Evolutionary conservation across 352 stramenopile species (phyloP), one percentile per base, ranked within the genome.

Genomic region (Phytophthora litchii): DNA sequence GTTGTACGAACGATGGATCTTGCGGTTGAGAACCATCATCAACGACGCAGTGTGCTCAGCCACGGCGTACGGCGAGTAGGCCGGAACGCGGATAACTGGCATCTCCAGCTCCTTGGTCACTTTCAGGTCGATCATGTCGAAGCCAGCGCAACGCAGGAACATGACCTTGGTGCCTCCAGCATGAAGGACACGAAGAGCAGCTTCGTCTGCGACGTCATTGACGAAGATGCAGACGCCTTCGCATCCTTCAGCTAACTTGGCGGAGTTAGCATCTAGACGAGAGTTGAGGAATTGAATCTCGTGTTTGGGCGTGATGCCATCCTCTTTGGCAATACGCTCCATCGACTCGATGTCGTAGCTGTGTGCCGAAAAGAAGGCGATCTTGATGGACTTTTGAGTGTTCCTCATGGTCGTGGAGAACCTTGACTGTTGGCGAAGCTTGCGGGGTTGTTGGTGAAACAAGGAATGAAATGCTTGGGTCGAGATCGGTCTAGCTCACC

Each of bases 141-240:
- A 94, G 43, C 87, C 87, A 2, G 85, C 83, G 45, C 87, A 94
- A 35, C 87, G 82, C 45, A 96, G 69, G 42, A 93, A 88, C 4
- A 96, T 62, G 34, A 82, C 80, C 34, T 74, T 72, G 8, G 85
- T 88, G 21, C 80, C 77, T 23, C 65, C 59, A 0, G 70, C 57
- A 34, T 80, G 45, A 17, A 93, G 59, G 3, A 41, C 73, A 49
- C 82, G 76, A 6, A 95, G 70, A 20, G 76, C 68, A 3, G 63
- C 69, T 14, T 67, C 78, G 52, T 94, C 72, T 3, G 86, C 85
- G 5, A 74, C 76, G 62, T 96, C 88, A 56, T 95, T 96, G 40
- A 96, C 88, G 58, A 95, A 96, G 48, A 94, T 87, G 32, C 86
- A 78, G 21, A 89, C 80, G 38, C 41, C 80, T 42, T 93, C 82